Base-by-base conservation (phyloP, 2,329 filamentous ascomycete genomes). In the Pseudopyricularia cyperi region DNA sequence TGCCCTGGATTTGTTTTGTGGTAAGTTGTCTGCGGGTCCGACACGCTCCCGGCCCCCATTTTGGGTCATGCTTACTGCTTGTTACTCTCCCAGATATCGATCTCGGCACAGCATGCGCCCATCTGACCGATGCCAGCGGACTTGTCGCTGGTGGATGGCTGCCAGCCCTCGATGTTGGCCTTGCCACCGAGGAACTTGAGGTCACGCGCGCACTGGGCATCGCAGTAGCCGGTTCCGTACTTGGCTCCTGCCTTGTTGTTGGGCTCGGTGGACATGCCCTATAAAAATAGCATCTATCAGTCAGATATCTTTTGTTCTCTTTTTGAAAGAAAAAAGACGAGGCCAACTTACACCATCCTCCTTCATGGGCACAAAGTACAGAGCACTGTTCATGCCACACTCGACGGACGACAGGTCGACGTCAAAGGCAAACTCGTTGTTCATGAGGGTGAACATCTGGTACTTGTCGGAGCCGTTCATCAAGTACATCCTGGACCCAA, bases 341-440 rank as follows among this genome's bases (percentile, higher is more conserved):
- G 4, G 5, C 30, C 17, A n/a, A 35, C 48, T 50, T 50, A 50
- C 76, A 57, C 75, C 75, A 53, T 77, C 72, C 33, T 68, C 64
- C 19, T 76, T 71, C 77, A 80, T 80, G 55, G 72, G 66, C 15
- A 75, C 69, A 48, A 79, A 73, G 66, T 83, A 83, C 35, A 85
- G 64, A 28, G 81, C 81, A 51, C 79, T 79, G 65, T 86, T 85
- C 55, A 85, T 64, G 51, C 83, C 82, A 58, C 83, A 86, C 33
- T 60, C 46, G 24, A 51, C 26, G 6, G 49, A 73, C 28, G 79
- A 82, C 30, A 83, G 72, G 60, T 85, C 81, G 15, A 84, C 79
- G 52, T 83, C 80, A 53, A 85, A 83, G 34, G 77, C 76, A 60
- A 85, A 77, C 63, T 85, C 82, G 60, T 79, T 71, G 65, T 76